A percentile compares a stretch with the other conserved stretches of the same genome.
These are phyloP conservation scores for Urostyla sp. DNA, from an alignment of 73 alveolate species.

Conservation along the genomic window DNA sequence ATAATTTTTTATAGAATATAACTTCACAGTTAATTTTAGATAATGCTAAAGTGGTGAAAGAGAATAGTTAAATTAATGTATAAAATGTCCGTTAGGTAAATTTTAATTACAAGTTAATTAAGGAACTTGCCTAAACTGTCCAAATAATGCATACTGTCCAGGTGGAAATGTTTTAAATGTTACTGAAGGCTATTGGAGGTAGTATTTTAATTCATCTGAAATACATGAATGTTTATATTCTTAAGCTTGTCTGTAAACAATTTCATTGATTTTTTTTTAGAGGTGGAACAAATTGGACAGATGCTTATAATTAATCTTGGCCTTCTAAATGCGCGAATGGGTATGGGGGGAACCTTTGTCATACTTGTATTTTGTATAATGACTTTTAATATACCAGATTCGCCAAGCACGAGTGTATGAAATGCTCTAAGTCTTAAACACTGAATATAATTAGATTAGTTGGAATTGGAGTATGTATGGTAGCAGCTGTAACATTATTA, in stretches of 20 bases:
- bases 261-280: not conserved
- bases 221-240: conserved; percentile 43
- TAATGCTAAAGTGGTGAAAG: conserved; percentile 65
- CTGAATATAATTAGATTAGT: conserved; percentile 18
- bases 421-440: conserved; percentile 41
- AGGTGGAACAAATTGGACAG: conserved; percentile 33
- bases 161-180: conserved; percentile 68
- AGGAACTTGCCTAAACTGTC: conserved; percentile 59
- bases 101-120: conserved; percentile 26
- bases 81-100: conserved; percentile 54
- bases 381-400: conserved; percentile 24
- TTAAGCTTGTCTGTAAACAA: conserved; percentile 57
- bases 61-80: conserved; percentile 10
- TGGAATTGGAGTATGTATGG: conserved; percentile 8
- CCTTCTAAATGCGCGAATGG: conserved; percentile 55
- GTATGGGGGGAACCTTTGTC: conserved; percentile 61
- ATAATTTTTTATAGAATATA: conserved; percentile 8
- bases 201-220: conserved; percentile 20
- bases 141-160: conserved; percentile 58
- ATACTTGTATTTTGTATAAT: conserved; percentile 43
- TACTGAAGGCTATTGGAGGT: conserved; percentile 70
- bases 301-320: conserved; percentile 21
- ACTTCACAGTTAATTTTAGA: conserved; percentile 28
- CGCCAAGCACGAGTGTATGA: conserved; percentile 36
- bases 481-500: conserved; percentile 15